Base-by-base conservation (phyloP, 2,329 filamentous ascomycete species). In the Aureobasidium sp. region DNA sequence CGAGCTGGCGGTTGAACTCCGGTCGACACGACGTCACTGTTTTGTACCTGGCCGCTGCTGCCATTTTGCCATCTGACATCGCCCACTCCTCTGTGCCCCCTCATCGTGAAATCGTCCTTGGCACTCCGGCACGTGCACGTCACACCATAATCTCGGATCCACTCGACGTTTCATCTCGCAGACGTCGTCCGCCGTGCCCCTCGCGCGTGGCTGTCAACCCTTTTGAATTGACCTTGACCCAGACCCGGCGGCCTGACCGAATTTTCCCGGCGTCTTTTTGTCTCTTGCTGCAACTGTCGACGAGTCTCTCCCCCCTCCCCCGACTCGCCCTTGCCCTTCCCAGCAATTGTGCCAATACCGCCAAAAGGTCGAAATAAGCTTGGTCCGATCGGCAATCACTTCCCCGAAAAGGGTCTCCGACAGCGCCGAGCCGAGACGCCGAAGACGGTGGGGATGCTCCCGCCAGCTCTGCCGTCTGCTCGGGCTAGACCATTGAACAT, bases 181-280 rank as follows among this genome's bases (percentile, higher is more conserved):
- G 31, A 38, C 35, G 55, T 40, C 35, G 55, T 49, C 40, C 55
- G 55, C 42, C 43, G 55, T 58, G 55, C 55, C 55, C 55, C 55
- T 58, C 55, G 55, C 43, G 47, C 58, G 46, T 43, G 58, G 47
- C 29, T 47, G 35, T 50, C 57, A 38, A 53, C 49, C 47, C 58
- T 37, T 60, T 46, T 43, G 38, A 54, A 50, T 17, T 35, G 37
- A n/a, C 11, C 9, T 27, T 46, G 45, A 40, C 21, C 57, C n/a
- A 50, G 47, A 37, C n/a, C n/a, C n/a, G n/a, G n/a, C n/a, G n/a
- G n/a, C n/a, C 47, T 23, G 47, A 50, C 47, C 29, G 46, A 42
- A 19, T 51, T 38, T 51, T 49, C 37, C 58, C 31, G 35, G 31
- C 19, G 11, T 40, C 23, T 15, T 60, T 54, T 15, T 51, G 46